phyloP scores from a whole-genome alignment of 495 filamentous ascomycete genomes.

The Penicillium tannophilum region DNA sequence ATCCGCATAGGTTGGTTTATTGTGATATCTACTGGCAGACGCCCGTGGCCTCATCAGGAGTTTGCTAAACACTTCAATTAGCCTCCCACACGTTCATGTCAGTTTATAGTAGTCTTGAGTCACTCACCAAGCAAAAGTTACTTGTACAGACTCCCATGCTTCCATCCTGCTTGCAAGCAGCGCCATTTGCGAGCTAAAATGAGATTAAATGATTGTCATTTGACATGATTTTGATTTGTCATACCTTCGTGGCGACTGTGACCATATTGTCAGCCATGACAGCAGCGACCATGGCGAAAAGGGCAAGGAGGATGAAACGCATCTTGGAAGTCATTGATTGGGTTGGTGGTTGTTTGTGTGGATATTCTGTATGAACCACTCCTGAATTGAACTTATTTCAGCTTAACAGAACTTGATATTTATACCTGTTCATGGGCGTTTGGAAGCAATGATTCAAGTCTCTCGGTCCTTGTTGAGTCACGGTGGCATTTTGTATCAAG shows the following conservation, averaged over 20 bases:
- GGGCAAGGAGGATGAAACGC: conserved; percentile 5
- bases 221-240: neutral
- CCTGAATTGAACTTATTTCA: neutral
- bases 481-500: neutral
- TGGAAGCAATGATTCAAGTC: neutral
- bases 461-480: neutral
- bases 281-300: neutral
- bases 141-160: conserved; percentile 9
- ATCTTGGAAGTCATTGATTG: neutral
- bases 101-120: neutral
- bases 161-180: conserved; percentile 8
- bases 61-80: neutral
- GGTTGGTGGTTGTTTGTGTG: neutral
- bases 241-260: neutral
- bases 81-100: neutral
- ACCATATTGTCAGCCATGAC: conserved; percentile 2
- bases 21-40: neutral
- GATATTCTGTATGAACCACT: neutral
- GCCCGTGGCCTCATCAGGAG: neutral
- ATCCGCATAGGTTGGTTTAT: too few relatives aligned
- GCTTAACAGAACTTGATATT: neutral
- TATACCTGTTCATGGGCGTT: neutral
- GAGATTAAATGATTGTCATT: neutral
- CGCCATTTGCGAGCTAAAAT: conserved; percentile 1
- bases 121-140: conserved; percentile 12